Evolutionary conservation across 225 moss, liverwort and hornwort species (phyloP).

Genomic region (Polytrichum commune): DNA sequence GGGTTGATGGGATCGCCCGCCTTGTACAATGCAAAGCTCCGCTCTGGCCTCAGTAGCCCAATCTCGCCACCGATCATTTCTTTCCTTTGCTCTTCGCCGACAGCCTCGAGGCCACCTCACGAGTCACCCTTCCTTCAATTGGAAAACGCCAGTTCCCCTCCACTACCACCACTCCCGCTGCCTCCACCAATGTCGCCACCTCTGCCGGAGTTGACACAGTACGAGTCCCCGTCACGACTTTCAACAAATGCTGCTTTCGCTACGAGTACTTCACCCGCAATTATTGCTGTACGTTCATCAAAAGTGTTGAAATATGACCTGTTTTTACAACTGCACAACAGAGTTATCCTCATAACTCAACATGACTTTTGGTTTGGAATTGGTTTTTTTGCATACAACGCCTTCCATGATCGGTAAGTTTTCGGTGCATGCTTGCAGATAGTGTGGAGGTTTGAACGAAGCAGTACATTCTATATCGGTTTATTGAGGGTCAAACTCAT

Average conservation of each 20-base stretch:
- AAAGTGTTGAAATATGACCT: no score
- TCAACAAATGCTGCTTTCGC: neutral
- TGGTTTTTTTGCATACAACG: no score
- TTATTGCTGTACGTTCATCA: no score
- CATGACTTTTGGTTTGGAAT: no score
- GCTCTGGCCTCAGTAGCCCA: slow-evolving; percentile 4
- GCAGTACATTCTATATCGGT: no score
- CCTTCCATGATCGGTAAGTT: no score
- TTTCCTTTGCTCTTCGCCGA: slow-evolving; percentile 37
- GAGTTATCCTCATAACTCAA: no score
- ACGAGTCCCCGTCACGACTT: neutral
- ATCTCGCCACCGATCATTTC: slow-evolving; percentile 21
- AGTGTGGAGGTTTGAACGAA: no score
- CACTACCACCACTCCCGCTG: neutral
- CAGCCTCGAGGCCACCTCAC: slow-evolving; percentile 19
- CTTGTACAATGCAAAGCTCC: slow-evolving; percentile 3
- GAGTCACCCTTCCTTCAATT: neutral
- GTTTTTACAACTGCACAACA: no score
- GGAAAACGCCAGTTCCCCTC: neutral
- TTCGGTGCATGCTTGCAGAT: no score
- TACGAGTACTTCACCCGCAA: no score
- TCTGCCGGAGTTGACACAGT: neutral
- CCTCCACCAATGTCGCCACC: neutral
- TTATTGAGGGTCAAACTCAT: no score
- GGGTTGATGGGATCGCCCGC: slow-evolving; percentile 36